Evolutionary conservation across 1,284 basidiomycete genomes (phyloP).

Genomic region (Ustilago esculenta): DNA sequence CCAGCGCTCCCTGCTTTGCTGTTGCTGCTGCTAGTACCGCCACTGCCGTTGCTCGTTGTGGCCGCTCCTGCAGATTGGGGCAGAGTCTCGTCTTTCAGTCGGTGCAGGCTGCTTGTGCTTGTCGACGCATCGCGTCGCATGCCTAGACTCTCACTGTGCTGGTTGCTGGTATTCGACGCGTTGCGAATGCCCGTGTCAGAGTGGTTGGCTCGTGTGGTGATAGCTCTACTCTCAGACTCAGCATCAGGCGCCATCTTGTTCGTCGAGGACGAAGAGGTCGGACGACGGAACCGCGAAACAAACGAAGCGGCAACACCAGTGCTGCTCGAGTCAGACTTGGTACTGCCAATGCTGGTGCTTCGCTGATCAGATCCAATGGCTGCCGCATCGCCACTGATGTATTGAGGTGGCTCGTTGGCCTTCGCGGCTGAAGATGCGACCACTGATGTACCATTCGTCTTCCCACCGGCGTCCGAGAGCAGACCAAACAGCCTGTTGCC

Average conservation of each 20-base stretch:
- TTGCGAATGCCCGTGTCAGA: not conserved
- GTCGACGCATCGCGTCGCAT: conserved; percentile 35
- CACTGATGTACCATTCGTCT: not conserved
- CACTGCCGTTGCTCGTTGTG: conserved; percentile 9
- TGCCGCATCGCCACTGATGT: not conserved
- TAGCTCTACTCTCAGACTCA: not conserved
- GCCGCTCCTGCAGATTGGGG: not conserved
- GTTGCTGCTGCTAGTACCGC: not conserved
- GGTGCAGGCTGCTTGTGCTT: conserved; percentile 30
- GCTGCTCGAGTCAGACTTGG: conserved; percentile 15
- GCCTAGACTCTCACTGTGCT: not conserved
- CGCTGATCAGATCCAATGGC: conserved; percentile 20
- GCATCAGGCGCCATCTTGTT: not conserved
- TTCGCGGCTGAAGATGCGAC: not conserved
- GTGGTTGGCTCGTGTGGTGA: not conserved
- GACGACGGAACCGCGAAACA: conserved; percentile 47
- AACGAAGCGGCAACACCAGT: conserved; percentile 31
- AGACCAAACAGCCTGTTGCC: conserved; percentile 19
- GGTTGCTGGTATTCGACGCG: not conserved
- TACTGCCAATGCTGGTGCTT: conserved; percentile 26
- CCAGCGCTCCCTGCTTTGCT: not conserved
- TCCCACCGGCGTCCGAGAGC: conserved; percentile 15
- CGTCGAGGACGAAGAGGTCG: conserved; percentile 33
- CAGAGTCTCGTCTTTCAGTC: not conserved
- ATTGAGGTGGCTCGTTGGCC: not conserved